Evolutionary conservation across 352 stramenopile species (phyloP), one percentile per base, ranked within the genome.

Genomic region (Pythium apleroticum): DNA sequence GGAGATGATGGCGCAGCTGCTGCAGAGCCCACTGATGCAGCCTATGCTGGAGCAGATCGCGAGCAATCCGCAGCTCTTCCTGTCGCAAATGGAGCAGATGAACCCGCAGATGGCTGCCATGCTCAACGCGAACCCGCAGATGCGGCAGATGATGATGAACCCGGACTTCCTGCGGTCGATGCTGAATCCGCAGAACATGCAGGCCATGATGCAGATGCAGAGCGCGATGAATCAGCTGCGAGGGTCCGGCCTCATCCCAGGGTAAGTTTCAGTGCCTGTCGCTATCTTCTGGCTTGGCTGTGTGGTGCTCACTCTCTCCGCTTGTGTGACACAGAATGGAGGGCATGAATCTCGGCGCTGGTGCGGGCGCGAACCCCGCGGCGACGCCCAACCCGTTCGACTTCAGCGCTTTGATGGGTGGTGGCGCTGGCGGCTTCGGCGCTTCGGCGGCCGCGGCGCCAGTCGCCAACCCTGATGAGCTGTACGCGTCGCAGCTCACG

Each of bases 191-290:
- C 80, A 95, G 63, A 97, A 96, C 71, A 69, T 97, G 17, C 89
- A 97, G 68, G 90, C 90, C 17, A 94, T 97, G 81, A 88, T 96
- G 77, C 89, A 97, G 68, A 90, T 97, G 81, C 90, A 97, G 65
- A 83, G 68, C 50, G 86, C 86, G 14, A 96, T 97, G 88, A 86
- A 80, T 60, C 88, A 96, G 63, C 72, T 96, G 30, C 86, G 84
- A 31, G 60, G 75, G 5, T 78, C 81, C 2, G 88, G 88, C 31
- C 63, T 95, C 39, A 66, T 96, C 41, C 75, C 80, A 62, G 79
- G 78, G 84, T 93, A 68, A 25, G 80, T 20, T 50, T 50, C 9
- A 12, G 15, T 19, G 35, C 33, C 3, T 39, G 8, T 39, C n/a
- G 7, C 5, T 20, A 28, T 14, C n/a, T 20, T 30, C 43, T 30